Evolutionary conservation across 305 asterid genomes (phyloP).

Genomic region (Fraxinus dipetala): DNA sequence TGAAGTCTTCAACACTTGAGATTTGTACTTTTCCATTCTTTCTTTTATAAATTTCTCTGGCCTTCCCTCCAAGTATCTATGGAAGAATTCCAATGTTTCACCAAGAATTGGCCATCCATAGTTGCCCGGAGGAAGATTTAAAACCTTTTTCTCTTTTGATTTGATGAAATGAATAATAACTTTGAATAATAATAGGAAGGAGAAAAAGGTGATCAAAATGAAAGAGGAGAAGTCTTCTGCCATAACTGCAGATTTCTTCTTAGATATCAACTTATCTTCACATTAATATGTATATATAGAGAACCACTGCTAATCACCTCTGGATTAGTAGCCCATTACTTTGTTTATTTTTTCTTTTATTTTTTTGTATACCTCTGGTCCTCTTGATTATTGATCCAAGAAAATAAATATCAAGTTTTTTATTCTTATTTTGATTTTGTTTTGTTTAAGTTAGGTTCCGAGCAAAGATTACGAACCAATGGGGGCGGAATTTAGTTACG

Average conservation of each 20-base stretch:
- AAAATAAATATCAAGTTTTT: background rate
- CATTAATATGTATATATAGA: background rate
- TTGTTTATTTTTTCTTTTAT: background rate
- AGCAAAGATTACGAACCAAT: no score
- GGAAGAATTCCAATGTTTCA: constrained; percentile 44
- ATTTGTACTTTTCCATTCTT: constrained; percentile 37
- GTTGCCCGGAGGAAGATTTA: constrained; percentile 59
- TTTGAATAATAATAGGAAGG: background rate
- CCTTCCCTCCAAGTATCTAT: constrained; percentile 35
- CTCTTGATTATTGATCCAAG: background rate
- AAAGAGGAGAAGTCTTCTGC: background rate
- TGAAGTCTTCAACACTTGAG: constrained; percentile 45
- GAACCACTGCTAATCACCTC: background rate
- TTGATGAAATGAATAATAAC: background rate
- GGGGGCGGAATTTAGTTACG: no score
- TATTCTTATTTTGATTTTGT: background rate
- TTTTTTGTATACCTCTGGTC: no score
- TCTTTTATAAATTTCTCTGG: constrained; percentile 46
- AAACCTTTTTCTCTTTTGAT: background rate
- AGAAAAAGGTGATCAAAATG: constrained; percentile 9
- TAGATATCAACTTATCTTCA: background rate
- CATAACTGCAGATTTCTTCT: constrained; percentile 12
- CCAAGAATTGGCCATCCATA: constrained; percentile 64
- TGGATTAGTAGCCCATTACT: background rate
- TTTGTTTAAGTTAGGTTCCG: no score